Evolutionary conservation across 2,329 filamentous ascomycete species (phyloP).

Genomic region (Fusarium caatingaense): DNA sequence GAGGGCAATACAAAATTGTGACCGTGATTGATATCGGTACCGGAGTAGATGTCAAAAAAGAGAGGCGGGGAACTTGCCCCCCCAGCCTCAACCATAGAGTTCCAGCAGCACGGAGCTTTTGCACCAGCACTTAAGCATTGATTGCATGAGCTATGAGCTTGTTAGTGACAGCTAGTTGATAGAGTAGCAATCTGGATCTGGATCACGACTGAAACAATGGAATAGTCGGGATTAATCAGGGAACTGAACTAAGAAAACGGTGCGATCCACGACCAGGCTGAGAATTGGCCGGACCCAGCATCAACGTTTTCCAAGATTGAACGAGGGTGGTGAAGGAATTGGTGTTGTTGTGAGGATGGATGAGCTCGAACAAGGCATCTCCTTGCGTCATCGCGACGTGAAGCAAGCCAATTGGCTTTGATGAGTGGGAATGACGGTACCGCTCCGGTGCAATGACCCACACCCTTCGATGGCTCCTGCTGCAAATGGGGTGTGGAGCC

Average conservation of each 20-base stretch:
- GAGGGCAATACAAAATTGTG: constrained; percentile 7
- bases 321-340: constrained; percentile 26
- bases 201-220: constrained; percentile 17
- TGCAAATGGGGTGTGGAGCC: constrained; percentile 37
- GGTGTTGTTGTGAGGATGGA: constrained; percentile 20
- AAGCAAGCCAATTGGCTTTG: constrained; percentile 35
- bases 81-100: constrained; percentile 15
- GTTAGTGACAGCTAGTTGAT: constrained; percentile 2
- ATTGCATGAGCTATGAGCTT: constrained; percentile 8
- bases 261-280: constrained; percentile 1
- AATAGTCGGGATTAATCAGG: constrained; percentile 19
- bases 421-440: constrained; percentile 42
- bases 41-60: constrained; percentile 6
- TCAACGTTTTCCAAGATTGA: constrained; percentile 15
- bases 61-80: constrained; percentile 18
- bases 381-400: constrained; percentile 45
- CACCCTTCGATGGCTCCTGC: constrained; percentile 27
- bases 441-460: constrained; percentile 22
- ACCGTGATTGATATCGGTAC: constrained; percentile 15
- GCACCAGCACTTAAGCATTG: constrained; percentile 12
- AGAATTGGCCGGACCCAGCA: not conserved
- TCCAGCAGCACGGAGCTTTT: constrained; percentile 31
- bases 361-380: constrained; percentile 32
- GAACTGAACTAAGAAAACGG: constrained; percentile 21
- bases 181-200: constrained; percentile 1